Percentiles rank a stretch among this genome's conserved stretches.
These are phyloP conservation scores for Monoraphidium neglectum DNA, from an alignment of 139 green algal species.

Conservation along the genomic window DNA sequence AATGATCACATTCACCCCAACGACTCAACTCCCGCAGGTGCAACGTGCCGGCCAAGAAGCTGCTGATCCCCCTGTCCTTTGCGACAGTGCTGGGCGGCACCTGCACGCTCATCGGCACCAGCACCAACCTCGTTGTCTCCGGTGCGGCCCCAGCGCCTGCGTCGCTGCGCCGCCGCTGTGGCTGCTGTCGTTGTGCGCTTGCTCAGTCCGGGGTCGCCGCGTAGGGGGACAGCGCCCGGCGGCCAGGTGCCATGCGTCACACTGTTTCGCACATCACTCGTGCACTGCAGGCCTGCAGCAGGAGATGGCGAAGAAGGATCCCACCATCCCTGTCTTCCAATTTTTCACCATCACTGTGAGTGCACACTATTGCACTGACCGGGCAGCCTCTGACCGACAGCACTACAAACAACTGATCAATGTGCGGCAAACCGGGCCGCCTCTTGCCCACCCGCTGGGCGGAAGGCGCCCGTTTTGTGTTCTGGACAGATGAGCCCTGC, in stretches of 20 bases:
- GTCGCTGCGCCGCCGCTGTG: background rate
- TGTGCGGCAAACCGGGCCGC: too few relatives aligned
- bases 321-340: slow-evolving; percentile 4
- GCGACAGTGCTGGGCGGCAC: slow-evolving; percentile 78
- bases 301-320: slow-evolving; percentile 13
- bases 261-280: background rate
- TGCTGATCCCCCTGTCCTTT: slow-evolving; percentile 78
- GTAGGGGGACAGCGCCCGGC: too few relatives aligned
- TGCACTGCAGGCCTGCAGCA: slow-evolving; percentile 50
- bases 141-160: too few relatives aligned
- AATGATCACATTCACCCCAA: too few relatives aligned
- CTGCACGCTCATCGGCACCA: slow-evolving; percentile 79
- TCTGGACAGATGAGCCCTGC: too few relatives aligned
- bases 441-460: too few relatives aligned
- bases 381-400: too few relatives aligned
- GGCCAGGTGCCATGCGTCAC: background rate
- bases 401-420: too few relatives aligned
- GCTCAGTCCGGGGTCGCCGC: background rate
- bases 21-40: too few relatives aligned
- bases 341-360: slow-evolving; percentile 58
- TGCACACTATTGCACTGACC: too few relatives aligned
- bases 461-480: too few relatives aligned
- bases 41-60: slow-evolving; percentile 35
- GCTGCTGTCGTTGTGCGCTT: background rate
- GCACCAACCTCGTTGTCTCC: slow-evolving; percentile 83